Percentiles rank a stretch among this genome's conserved stretches.
Conservation (phyloP, 106 monocot genomes). For the Acorus calamus region DNA sequence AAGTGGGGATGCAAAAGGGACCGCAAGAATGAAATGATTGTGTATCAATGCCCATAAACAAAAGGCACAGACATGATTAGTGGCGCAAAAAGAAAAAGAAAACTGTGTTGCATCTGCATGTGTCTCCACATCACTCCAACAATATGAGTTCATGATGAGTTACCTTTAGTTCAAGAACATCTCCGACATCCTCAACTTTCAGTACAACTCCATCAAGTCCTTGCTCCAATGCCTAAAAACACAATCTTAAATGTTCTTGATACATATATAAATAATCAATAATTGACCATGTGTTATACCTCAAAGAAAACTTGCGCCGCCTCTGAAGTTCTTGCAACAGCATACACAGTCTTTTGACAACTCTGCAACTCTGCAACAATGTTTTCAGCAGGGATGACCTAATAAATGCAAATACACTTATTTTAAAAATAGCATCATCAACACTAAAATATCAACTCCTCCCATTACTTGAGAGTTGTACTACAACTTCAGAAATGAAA, state of each 20-base stretch:
- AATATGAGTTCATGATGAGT: not conserved
- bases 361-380: conserved; percentile 83
- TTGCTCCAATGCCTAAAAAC: conserved; percentile 68
- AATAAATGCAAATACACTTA: not conserved
- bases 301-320: conserved; percentile 75
- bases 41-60: no score
- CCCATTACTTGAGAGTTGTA: no score
- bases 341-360: conserved; percentile 41
- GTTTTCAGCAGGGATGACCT: conserved; percentile 93
- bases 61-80: no score
- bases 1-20: no score
- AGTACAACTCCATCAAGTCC: conserved; percentile 79
- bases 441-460: not conserved
- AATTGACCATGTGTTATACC: conserved; percentile 11
- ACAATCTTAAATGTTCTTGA: not conserved
- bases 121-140: no score
- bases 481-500: no score
- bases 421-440: conserved; percentile 1
- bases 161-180: conserved; percentile 70
- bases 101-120: no score
- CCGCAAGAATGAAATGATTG: no score
- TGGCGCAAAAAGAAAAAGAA: no score
- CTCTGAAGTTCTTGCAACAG: conserved; percentile 52
- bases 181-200: conserved; percentile 52
- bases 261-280: no score